Conservation (phyloP, 2,329 filamentous ascomycete species). For the Coniella vitis region DNA sequence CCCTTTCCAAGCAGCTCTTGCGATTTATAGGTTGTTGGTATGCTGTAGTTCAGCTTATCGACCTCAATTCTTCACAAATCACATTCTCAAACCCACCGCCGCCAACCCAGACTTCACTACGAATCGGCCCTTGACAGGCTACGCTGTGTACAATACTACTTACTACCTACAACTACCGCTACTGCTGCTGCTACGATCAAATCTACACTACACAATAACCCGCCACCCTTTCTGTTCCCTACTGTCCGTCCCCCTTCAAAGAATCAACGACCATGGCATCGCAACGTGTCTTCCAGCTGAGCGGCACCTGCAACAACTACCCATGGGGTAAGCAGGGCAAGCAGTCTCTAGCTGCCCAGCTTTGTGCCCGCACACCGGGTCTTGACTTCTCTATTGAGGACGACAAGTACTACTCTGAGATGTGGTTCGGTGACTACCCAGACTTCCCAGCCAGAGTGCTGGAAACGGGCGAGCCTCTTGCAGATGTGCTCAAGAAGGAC, state of each 20-base stretch:
- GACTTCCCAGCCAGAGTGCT: conserved; percentile 60
- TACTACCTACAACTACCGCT: too few species aligned
- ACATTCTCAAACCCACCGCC: too few species aligned
- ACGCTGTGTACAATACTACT: too few species aligned
- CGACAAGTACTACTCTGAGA: conserved; percentile 54
- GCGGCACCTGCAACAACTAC: conserved; percentile 50
- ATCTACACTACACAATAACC: too few species aligned
- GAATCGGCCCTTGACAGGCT: not conserved
- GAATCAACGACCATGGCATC: conserved; percentile 2
- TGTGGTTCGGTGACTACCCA: conserved; percentile 76
- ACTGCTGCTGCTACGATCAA: too few species aligned
- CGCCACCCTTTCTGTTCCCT: not conserved
- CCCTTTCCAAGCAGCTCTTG: not conserved
- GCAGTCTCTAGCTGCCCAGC: conserved; percentile 56
- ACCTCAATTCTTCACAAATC: too few species aligned
- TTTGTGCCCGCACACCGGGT: conserved; percentile 59
- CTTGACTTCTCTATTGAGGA: conserved; percentile 58
- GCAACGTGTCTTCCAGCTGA: conserved; percentile 36
- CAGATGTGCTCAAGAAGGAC: conserved; percentile 56
- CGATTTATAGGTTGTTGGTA: too few species aligned
- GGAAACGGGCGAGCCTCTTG: conserved; percentile 55
- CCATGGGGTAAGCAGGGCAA: conserved; percentile 65
- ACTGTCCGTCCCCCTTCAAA: not conserved
- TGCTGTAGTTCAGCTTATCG: too few species aligned
- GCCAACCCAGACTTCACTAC: too few species aligned